Evolutionary conservation across 805 yeast genomes (phyloP).

Genomic region (Kodamaea laetipori): DNA sequence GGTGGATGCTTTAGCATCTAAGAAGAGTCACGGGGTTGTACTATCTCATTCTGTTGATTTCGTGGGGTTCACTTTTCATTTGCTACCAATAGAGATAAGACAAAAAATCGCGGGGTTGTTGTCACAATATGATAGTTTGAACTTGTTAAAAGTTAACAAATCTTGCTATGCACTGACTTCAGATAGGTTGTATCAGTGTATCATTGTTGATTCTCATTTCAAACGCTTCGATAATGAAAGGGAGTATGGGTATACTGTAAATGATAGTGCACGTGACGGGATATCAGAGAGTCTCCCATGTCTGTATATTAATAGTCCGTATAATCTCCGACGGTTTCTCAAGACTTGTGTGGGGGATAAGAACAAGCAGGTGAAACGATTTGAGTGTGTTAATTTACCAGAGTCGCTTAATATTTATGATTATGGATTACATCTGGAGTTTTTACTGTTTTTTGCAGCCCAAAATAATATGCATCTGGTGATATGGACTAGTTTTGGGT

Average conservation of each 20-base stretch:
- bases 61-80: constrained; percentile 21
- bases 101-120: constrained; percentile 32
- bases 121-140: constrained; percentile 41
- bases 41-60: background rate
- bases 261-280: constrained; percentile 1
- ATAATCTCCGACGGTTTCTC: constrained; percentile 42
- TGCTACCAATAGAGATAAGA: constrained; percentile 42
- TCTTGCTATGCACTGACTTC: constrained; percentile 32
- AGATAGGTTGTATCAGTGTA: constrained; percentile 40
- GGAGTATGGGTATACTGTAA: constrained; percentile 20
- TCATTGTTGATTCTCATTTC: constrained; percentile 40
- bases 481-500: constrained; percentile 36
- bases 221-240: constrained; percentile 33
- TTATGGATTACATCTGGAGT: constrained; percentile 25
- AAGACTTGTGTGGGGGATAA: constrained; percentile 7
- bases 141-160: constrained; percentile 30
- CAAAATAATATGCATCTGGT: constrained; percentile 30
- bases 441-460: constrained; percentile 28
- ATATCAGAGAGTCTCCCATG: no score
- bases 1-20: background rate
- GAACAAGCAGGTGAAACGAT: constrained; percentile 18
- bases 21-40: background rate
- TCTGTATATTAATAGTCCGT: constrained; percentile 40
- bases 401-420: constrained; percentile 44
- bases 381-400: constrained; percentile 42